phyloP scores from a whole-genome alignment of 2,329 filamentous ascomycete species.

The Fusarium sacchari region DNA sequence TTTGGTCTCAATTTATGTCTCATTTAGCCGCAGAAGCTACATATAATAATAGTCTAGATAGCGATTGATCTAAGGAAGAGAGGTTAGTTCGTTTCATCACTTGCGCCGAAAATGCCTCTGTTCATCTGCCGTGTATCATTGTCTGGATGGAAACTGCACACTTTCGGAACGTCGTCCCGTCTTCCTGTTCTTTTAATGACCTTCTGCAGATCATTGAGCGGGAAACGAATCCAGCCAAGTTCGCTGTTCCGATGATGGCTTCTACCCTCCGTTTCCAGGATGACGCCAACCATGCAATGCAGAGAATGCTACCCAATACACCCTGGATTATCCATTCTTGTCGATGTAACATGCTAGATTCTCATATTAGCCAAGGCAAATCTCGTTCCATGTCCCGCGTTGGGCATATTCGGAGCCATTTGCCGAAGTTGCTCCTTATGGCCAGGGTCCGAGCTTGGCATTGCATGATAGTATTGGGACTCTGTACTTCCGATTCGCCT shows the following conservation, averaged over 20 bases:
- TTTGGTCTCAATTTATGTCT: background rate
- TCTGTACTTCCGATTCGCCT: background rate
- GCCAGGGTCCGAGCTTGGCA: background rate
- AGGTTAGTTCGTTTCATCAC: background rate
- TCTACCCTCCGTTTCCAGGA: background rate
- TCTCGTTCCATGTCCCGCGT: background rate
- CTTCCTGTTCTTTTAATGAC: background rate
- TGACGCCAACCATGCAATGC: background rate
- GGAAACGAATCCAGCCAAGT: background rate
- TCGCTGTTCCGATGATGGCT: too few species aligned
- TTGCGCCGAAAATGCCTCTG: background rate
- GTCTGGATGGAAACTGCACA: background rate
- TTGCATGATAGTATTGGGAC: background rate
- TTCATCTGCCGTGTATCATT: background rate
- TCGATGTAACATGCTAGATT: background rate
- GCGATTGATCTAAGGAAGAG: background rate
- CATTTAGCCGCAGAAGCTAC: accelerated
- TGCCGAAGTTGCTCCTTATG: conserved; percentile 20
- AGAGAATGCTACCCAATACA: background rate
- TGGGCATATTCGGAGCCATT: background rate
- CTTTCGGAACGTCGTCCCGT: background rate
- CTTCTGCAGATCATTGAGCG: background rate
- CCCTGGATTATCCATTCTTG: too few species aligned
- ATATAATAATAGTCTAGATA: background rate
- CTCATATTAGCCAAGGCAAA: background rate